Evolutionary conservation across 768 basidiomycete genomes (phyloP).

Genomic region (Ramaria sp.): DNA sequence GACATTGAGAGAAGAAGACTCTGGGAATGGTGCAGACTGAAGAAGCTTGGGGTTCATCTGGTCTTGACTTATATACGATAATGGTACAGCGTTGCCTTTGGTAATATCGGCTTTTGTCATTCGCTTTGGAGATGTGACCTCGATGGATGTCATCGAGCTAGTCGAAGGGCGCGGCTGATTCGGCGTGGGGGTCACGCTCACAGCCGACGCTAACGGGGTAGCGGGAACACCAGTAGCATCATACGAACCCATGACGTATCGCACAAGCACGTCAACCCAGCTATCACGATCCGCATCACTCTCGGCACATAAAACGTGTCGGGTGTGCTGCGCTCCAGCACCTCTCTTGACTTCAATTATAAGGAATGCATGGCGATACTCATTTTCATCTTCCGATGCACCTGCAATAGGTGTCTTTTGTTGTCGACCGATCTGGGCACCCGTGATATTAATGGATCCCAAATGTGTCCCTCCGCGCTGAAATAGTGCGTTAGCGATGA

Average conservation of each 20-base stretch:
- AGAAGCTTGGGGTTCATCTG: slow-evolving; percentile 48
- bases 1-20: slow-evolving; percentile 36
- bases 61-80: slow-evolving; percentile 47
- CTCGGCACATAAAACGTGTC: slow-evolving; percentile 94
- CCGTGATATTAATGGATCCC: slow-evolving; percentile 83
- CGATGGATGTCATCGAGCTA: slow-evolving; percentile 34
- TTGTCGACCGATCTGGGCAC: slow-evolving; percentile 93
- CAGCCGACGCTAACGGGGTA: slow-evolving; percentile 1
- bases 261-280: slow-evolving; percentile 91
- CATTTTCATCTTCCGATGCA: slow-evolving; percentile 72
- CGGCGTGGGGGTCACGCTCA: slow-evolving; percentile 17
- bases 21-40: slow-evolving; percentile 27
- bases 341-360: slow-evolving; percentile 83
- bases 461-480: slow-evolving; percentile 87
- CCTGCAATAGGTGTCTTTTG: slow-evolving; percentile 47
- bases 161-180: slow-evolving; percentile 46
- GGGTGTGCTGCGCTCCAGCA: slow-evolving; percentile 54
- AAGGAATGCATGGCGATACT: slow-evolving; percentile 94
- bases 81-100: slow-evolving; percentile 41
- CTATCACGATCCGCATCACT: slow-evolving; percentile 87
- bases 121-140: slow-evolving; percentile 29
- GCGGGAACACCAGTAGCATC: slow-evolving; percentile 31
- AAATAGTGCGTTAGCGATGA: slow-evolving; percentile 10
- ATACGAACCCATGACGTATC: slow-evolving; percentile 75
- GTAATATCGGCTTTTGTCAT: slow-evolving; percentile 46